Base-by-base conservation (phyloP, 1,284 basidiomycete genomes). In the Puccinia horiana region DNA sequence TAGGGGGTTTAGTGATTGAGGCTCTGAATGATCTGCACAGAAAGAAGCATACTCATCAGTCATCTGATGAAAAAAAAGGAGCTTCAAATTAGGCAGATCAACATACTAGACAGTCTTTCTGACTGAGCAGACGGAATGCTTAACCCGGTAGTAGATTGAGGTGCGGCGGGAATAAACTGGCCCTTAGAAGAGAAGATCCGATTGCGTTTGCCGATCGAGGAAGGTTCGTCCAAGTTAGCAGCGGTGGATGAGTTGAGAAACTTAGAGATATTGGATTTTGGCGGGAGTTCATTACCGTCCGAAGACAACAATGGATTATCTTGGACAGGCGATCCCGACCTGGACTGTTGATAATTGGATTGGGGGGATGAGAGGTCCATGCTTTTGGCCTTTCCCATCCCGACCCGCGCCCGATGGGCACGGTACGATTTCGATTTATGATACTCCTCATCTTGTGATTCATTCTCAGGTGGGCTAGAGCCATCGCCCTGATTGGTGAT, bases 151-250 rank as follows among this genome's bases (percentile, higher is more conserved):
- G 80, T 82, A 49, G 80, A 75, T 52, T 75, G 80, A 18, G 80
- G 80, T 8, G 80, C 80, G 32, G 80, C 58, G 14, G 80, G 80
- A 37, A 82, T 76, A 47, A 82, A 82, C 26, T 82, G 80, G 3
- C 80, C 80, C 16, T 82, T 82, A 42, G 80, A 74, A 49, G 80
- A 65, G 44, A 74, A 63, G 12, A 82, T 82, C 3, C 80, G 40
- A 69, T 76, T 82, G 14, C 79, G 47, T 37, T 78, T 67, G 26
- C 67, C 67, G n/a, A 49, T 6, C 63, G 76, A 40, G 35, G 61
- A 37, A 23, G 35, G 18, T 40, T 54, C 61, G 11, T 78, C 76
- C 18, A 35, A 23, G 67, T 42, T 78, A 32, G 32, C 3, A 44
- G 37, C 23, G 4, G 61, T 16, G 42, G 29, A 42, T 12, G 29